A percentile compares a stretch with the other conserved stretches of the same genome.
Evolutionary conservation across 148 eudicot genomes (phyloP).

Genomic region (Dianthus caryophyllus): DNA sequence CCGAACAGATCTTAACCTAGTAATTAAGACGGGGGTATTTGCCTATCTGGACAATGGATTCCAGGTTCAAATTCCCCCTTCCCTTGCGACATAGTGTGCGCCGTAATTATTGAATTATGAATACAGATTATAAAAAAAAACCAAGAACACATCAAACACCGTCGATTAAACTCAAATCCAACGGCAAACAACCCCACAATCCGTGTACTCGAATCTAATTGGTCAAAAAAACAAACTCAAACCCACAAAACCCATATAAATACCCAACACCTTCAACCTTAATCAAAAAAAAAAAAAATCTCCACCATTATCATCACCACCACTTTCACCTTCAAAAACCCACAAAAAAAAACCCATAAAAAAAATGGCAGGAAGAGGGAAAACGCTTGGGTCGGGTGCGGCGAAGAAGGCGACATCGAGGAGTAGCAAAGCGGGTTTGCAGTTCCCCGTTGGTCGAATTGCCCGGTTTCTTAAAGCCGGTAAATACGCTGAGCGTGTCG

Average conservation of each 20-base stretch:
- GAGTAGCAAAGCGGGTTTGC: constrained; percentile 81
- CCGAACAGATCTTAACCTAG: too few species aligned
- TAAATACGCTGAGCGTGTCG: constrained; percentile 86
- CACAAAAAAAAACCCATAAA: not conserved
- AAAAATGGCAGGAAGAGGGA: constrained; percentile 78
- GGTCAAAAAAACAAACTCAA: constrained; percentile 15
- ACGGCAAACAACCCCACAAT: constrained; percentile 31
- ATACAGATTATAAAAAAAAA: too few species aligned
- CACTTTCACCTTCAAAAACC: not conserved
- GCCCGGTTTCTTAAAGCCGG: constrained; percentile 86
- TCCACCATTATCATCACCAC: not conserved
- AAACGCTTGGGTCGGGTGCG: constrained; percentile 62
- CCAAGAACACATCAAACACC: constrained; percentile 6
- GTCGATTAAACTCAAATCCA: constrained; percentile 25
- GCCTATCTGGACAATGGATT: too few species aligned
- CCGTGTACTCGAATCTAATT: constrained; percentile 44
- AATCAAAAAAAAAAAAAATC: too few species aligned
- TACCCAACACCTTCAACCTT: not conserved
- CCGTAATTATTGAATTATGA: too few species aligned
- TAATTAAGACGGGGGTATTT: too few species aligned
- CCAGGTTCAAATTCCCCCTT: too few species aligned
- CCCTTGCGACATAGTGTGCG: too few species aligned
- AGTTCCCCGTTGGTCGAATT: constrained; percentile 84
- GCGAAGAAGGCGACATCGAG: constrained; percentile 84
- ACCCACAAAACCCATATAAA: constrained; percentile 24